Percentiles rank a stretch among this genome's conserved stretches.
Conservation (phyloP, 768 basidiomycete genomes). For the Boletus tylopilopsis region DNA sequence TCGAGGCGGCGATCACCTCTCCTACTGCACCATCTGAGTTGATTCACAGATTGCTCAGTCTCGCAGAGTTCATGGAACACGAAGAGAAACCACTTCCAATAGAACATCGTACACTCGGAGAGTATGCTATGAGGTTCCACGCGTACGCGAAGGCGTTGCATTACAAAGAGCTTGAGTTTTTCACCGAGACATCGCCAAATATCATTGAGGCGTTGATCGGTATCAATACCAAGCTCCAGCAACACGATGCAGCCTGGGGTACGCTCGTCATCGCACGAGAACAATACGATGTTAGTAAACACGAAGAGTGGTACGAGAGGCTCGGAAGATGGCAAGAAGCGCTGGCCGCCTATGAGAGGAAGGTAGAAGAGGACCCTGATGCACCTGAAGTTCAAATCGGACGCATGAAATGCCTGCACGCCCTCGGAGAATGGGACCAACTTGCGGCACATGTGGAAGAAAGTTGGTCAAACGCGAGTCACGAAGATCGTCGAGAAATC, state of each 20-base stretch:
- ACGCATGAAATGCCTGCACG: conserved; percentile 93
- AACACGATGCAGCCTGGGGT: conserved; percentile 97
- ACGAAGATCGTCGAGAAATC: conserved; percentile 85
- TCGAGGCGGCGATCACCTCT: conserved; percentile 82
- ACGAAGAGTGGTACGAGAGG: conserved; percentile 98
- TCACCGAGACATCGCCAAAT: conserved; percentile 83
- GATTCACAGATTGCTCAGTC: conserved; percentile 84
- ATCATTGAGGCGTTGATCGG: conserved; percentile 94
- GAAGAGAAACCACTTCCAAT: conserved; percentile 95
- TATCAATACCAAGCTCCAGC: conserved; percentile 95
- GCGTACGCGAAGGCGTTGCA: conserved; percentile 97
- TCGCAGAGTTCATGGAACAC: conserved; percentile 99
- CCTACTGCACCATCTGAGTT: conserved; percentile 78
- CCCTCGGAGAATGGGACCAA: conserved; percentile 96
- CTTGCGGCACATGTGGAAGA: conserved; percentile 83
- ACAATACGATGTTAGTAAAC: conserved; percentile 85
- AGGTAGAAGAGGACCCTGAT: conserved; percentile 68
- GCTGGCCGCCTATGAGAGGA: conserved; percentile 77
- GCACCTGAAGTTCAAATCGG: conserved; percentile 80
- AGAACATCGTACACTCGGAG: conserved; percentile 88
- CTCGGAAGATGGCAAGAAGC: conserved; percentile 97
- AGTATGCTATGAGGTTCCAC: conserved; percentile 89
- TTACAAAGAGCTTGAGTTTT: conserved; percentile 97
- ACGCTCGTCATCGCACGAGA: conserved; percentile 87
- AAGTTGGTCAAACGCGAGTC: conserved; percentile 77